A percentile compares a stretch with the other conserved stretches of the same genome.
phyloP scores from a whole-genome alignment of 768 basidiomycete genomes.

The Hygrocybe coccinea region DNA sequence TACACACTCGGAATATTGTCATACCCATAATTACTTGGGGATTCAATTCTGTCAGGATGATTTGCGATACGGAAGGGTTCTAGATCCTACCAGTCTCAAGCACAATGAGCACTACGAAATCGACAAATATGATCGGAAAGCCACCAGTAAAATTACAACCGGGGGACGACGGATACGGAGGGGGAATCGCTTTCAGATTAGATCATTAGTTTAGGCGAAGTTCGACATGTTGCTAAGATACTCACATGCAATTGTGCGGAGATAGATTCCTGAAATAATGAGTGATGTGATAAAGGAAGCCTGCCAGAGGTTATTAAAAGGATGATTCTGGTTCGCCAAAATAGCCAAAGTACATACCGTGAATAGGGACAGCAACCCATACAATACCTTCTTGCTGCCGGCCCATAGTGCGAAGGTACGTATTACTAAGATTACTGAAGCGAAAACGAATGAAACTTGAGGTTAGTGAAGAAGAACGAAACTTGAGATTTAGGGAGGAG shows the following conservation, averaged over 20 bases:
- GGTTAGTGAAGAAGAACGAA: not conserved
- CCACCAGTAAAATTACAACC: not conserved
- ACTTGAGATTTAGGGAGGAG: not conserved
- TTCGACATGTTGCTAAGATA: not conserved
- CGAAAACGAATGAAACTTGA: not conserved
- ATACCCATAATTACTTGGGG: slow-evolving; percentile 5
- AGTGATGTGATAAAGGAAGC: not conserved
- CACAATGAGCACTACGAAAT: not conserved
- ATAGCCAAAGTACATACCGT: not conserved
- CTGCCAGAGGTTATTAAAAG: not conserved
- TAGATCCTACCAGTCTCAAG: not conserved
- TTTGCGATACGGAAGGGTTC: too few relatives aligned
- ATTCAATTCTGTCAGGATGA: not conserved
- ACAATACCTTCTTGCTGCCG: not conserved
- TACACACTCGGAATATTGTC: slow-evolving; percentile 1
- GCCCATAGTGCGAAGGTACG: not conserved
- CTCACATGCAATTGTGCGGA: not conserved
- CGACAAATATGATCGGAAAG: not conserved
- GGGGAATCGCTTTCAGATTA: not conserved
- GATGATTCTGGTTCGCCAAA: too few relatives aligned
- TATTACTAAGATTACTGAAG: not conserved
- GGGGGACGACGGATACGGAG: not conserved
- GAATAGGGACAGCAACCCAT: not conserved
- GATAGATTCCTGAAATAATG: too few relatives aligned
- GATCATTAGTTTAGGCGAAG: not conserved